phyloP scores from a whole-genome alignment of 2,329 filamentous ascomycete genomes.

The Westerdykella aurantiaca region DNA sequence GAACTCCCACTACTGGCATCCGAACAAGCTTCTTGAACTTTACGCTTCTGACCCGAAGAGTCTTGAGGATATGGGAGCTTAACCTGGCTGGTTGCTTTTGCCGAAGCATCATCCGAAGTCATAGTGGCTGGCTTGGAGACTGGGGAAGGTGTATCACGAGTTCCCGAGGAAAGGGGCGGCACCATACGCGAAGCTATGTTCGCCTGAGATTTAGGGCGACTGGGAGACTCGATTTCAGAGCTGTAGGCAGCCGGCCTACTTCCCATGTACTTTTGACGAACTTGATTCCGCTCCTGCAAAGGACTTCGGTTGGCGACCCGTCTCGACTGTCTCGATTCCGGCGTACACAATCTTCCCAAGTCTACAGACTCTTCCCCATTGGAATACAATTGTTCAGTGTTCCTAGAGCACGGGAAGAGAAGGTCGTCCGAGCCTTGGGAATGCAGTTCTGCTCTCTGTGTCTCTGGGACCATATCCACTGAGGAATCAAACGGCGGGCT shows the following conservation, averaged over 20 bases:
- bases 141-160: not conserved
- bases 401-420: not conserved
- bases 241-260: too few relatives aligned
- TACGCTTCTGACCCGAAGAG: too few relatives aligned
- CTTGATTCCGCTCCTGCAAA: not conserved
- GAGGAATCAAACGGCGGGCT: not conserved
- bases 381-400: not conserved
- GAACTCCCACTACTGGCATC: too few relatives aligned
- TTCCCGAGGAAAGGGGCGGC: conserved; percentile 6
- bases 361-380: not conserved
- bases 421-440: not conserved
- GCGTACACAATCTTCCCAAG: not conserved
- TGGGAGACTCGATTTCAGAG: conserved; percentile 4
- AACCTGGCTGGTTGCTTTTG: not conserved
- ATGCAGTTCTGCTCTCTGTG: not conserved
- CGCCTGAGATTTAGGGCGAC: conserved; percentile 25
- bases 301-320: not conserved
- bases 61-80: too few relatives aligned
- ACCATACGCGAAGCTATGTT: conserved; percentile 30
- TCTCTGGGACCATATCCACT: not conserved
- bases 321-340: not conserved
- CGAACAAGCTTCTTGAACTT: too few relatives aligned
- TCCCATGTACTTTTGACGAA: not conserved
- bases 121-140: not conserved
- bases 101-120: not conserved